Evolutionary conservation across 805 yeast genomes (phyloP).

Genomic region (Candida vartiovaarae): DNA sequence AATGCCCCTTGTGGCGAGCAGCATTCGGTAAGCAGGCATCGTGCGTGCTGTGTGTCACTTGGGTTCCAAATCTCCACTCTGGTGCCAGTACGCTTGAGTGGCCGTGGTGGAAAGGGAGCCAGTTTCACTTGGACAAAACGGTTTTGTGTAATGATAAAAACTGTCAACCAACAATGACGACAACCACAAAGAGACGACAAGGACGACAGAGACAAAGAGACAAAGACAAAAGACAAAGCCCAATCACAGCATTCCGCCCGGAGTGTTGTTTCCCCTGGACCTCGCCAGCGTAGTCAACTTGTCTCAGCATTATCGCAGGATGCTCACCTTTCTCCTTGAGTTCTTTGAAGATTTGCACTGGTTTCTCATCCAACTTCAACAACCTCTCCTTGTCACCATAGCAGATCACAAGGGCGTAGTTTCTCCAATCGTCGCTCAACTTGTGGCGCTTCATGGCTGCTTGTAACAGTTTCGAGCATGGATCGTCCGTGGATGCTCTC

Average conservation of each 20-base stretch:
- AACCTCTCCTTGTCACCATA: constrained; percentile 88
- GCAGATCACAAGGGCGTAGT: constrained; percentile 82
- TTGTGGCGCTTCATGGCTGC: constrained; percentile 85
- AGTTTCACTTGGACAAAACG: too few relatives aligned
- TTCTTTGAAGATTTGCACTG: constrained; percentile 79
- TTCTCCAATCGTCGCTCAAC: constrained; percentile 75
- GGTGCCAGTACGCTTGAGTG: too few relatives aligned
- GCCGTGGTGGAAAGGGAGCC: too few relatives aligned
- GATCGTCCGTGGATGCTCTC: constrained; percentile 83
- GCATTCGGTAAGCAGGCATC: neutral
- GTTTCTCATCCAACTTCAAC: constrained; percentile 77
- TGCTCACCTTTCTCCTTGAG: constrained; percentile 77
- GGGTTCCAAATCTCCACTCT: too few relatives aligned
- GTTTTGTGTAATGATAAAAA: too few relatives aligned
- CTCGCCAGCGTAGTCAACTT: constrained; percentile 46
- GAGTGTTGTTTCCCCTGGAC: constrained; percentile 25
- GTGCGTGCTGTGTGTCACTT: too few relatives aligned
- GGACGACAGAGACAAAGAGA: neutral
- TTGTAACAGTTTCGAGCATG: constrained; percentile 81
- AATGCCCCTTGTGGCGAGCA: constrained; percentile 13
- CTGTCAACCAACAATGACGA: too few relatives aligned
- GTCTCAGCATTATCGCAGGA: constrained; percentile 90
- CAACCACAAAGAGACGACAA: neutral
- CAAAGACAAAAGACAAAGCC: neutral
- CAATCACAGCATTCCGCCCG: constrained; percentile 34